A percentile compares a stretch with the other conserved stretches of the same genome.
Conservation (phyloP, 1,284 basidiomycete genomes). For the Athelia sp. region DNA sequence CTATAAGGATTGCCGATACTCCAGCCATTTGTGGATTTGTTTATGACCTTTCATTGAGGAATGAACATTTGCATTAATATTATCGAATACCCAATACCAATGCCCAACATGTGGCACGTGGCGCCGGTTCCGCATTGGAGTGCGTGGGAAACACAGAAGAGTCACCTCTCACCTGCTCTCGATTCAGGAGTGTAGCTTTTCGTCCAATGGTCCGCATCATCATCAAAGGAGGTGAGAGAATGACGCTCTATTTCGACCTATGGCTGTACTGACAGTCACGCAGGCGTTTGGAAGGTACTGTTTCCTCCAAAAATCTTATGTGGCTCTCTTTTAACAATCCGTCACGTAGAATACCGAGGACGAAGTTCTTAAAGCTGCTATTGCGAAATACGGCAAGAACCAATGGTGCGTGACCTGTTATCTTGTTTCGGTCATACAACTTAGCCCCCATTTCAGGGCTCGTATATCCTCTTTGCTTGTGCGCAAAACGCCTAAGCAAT, state of each 20-base stretch:
- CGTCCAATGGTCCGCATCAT: conserved; percentile 83
- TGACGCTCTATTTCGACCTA: conserved; percentile 3
- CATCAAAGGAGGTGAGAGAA: conserved; percentile 80
- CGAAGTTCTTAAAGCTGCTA: conserved; percentile 95
- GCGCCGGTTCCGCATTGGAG: no score
- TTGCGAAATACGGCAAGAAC: conserved; percentile 97
- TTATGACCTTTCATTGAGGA: no score
- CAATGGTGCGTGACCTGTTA: conserved; percentile 60
- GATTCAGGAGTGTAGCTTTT: background rate
- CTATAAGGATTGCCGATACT: no score
- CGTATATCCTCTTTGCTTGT: conserved; percentile 97
- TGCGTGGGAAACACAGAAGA: no score
- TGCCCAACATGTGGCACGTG: no score
- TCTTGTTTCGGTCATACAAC: background rate
- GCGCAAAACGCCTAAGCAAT: conserved; percentile 99
- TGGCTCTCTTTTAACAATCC: conserved; percentile 8
- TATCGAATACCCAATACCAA: no score
- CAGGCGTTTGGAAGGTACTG: conserved; percentile 34
- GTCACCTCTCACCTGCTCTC: no score
- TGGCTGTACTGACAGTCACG: conserved; percentile 9
- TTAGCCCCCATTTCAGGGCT: conserved; percentile 55
- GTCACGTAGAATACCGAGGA: conserved; percentile 82
- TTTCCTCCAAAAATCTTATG: conserved; percentile 7
- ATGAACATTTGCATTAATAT: no score
- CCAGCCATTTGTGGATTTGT: no score